These are phyloP conservation scores for Geranium incanum DNA, from an alignment of 441 rosid species.

Conservation along the genomic window DNA sequence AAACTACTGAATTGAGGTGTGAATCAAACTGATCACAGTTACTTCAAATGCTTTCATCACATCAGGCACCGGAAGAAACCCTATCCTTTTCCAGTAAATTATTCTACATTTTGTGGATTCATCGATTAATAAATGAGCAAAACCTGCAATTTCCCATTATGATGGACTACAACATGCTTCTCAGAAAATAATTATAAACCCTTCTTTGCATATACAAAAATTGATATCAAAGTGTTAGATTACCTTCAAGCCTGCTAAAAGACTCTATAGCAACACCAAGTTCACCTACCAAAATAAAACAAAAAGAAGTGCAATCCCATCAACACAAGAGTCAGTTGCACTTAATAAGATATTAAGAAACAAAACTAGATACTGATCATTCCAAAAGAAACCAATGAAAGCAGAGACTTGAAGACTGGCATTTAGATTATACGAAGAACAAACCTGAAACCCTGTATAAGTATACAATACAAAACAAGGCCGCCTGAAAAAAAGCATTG, in stretches of 20 bases:
- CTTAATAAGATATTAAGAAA: background rate
- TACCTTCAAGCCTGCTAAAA: slow-evolving; percentile 37
- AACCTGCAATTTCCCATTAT: background rate
- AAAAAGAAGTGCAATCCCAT: background rate
- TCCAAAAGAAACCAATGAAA: background rate
- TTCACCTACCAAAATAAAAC: slow-evolving; percentile 20
- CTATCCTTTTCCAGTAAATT: background rate
- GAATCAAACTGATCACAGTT: too few species aligned
- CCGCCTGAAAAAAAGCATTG: slow-evolving; percentile 29
- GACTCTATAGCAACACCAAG: slow-evolving; percentile 24
- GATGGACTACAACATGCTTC: background rate
- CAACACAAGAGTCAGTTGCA: background rate
- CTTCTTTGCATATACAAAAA: background rate
- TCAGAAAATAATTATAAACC: background rate
- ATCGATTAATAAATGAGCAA: background rate
- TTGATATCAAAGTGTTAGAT: slow-evolving; percentile 1
- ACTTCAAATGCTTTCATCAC: background rate
- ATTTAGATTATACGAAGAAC: slow-evolving; percentile 1
- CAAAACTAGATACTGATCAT: background rate
- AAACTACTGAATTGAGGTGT: background rate
- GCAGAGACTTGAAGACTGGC: background rate
- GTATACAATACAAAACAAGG: slow-evolving; percentile 31
- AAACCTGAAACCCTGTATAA: slow-evolving; percentile 40
- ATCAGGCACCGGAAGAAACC: background rate
- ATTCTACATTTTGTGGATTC: background rate